These are phyloP conservation scores for Cynara cardunculus DNA, from an alignment of 129 eudicot genomes.

Conservation along the genomic window DNA sequence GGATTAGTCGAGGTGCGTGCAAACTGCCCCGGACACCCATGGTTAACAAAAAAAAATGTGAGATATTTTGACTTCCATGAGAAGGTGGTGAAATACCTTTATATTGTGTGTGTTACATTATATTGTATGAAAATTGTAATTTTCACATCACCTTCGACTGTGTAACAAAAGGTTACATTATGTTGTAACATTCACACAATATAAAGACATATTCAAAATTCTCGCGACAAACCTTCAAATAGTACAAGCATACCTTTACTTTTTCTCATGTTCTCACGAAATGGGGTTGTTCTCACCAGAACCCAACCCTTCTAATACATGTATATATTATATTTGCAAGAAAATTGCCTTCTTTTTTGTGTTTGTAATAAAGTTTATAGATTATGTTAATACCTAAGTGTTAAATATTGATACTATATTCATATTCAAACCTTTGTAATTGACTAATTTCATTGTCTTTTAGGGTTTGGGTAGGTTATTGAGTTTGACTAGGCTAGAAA, in stretches of 20 bases:
- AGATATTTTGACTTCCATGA: no score
- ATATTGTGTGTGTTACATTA: no score
- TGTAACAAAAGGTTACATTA: not conserved
- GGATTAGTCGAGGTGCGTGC: no score
- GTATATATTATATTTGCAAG: not conserved
- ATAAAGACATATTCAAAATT: not conserved
- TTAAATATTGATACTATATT: not conserved
- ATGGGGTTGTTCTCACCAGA: not conserved
- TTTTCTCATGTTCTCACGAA: not conserved
- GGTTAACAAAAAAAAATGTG: no score
- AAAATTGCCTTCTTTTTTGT: not conserved
- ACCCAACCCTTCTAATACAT: not conserved
- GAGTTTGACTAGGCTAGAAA: not conserved
- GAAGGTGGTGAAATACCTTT: no score
- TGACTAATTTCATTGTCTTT: not conserved
- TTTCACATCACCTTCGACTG: not conserved
- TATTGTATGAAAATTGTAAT: no score
- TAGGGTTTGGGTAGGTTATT: not conserved
- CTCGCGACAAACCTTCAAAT: no score
- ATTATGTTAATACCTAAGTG: not conserved
- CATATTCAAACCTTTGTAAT: no score
- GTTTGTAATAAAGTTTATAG: not conserved
- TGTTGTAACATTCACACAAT: not conserved
- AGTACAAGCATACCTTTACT: not conserved
- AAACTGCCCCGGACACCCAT: no score